A percentile compares a stretch with the other conserved stretches of the same genome.
Conservation (phyloP, 805 yeast species). For the Lipomyces orientalis region DNA sequence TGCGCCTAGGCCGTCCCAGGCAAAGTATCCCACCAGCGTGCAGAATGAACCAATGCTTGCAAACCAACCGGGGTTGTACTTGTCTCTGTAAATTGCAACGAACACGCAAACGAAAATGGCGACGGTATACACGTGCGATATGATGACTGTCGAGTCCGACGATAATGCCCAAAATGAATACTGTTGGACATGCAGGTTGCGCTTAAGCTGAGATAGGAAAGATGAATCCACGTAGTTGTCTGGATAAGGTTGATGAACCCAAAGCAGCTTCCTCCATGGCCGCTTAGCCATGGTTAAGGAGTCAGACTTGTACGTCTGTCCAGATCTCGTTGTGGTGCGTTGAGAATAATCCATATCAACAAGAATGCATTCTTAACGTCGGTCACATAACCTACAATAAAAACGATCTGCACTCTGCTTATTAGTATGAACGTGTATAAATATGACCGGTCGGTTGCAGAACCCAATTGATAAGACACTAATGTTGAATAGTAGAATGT, state of each 20-base stretch:
- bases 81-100: constrained; percentile 52
- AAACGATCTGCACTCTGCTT: neutral
- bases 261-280: constrained; percentile 84
- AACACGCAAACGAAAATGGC: constrained; percentile 72
- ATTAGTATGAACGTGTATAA: neutral
- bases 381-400: neutral
- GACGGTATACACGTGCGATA: constrained; percentile 68
- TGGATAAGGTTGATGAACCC: constrained; percentile 84
- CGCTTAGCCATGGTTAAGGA: neutral
- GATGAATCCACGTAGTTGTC: constrained; percentile 88
- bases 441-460: neutral
- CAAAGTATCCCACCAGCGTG: constrained; percentile 41
- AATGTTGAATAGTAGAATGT: neutral
- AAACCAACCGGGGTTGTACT: constrained; percentile 44
- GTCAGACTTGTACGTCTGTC: neutral
- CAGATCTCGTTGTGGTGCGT: constrained; percentile 1
- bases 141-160: constrained; percentile 72
- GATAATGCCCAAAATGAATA: constrained; percentile 69
- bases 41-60: constrained; percentile 42
- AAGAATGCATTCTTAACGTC: neutral
- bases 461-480: neutral
- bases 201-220: constrained; percentile 77
- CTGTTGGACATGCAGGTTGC: constrained; percentile 74
- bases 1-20: constrained; percentile 38
- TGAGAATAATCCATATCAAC: neutral